phyloP scores from a whole-genome alignment of 768 basidiomycete genomes.

The Boletus subparvulus region DNA sequence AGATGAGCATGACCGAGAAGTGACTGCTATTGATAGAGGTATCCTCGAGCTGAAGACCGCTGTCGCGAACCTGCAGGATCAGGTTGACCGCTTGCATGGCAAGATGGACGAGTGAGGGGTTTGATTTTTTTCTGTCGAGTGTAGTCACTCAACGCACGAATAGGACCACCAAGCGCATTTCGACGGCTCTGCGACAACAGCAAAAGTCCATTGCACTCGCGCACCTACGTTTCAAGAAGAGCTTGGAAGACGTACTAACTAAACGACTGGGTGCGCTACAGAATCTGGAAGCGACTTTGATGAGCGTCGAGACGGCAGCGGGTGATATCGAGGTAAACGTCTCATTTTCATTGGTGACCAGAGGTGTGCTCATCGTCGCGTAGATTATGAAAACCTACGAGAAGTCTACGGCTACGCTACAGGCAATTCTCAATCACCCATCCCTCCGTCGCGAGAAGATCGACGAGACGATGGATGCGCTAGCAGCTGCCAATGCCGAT shows the following conservation, averaged over 20 bases:
- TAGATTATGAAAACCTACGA: slow-evolving; percentile 88
- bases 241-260: slow-evolving; percentile 69
- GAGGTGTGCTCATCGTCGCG: not conserved
- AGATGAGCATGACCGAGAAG: slow-evolving; percentile 38
- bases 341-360: not conserved
- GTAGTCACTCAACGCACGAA: not conserved
- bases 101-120: slow-evolving; percentile 69
- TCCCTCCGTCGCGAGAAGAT: slow-evolving; percentile 75
- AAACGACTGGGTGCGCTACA: slow-evolving; percentile 75
- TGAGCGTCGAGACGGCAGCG: slow-evolving; percentile 85
- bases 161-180: slow-evolving; percentile 69
- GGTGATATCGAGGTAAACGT: slow-evolving; percentile 76
- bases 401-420: slow-evolving; percentile 76
- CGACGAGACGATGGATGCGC: slow-evolving; percentile 83
- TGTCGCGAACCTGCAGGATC: slow-evolving; percentile 61
- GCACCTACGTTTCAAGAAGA: slow-evolving; percentile 79
- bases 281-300: slow-evolving; percentile 72
- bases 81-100: slow-evolving; percentile 64
- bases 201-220: slow-evolving; percentile 74
- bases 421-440: slow-evolving; percentile 74
- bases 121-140: not conserved
- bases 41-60: slow-evolving; percentile 79
- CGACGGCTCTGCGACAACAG: slow-evolving; percentile 61
- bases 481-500: slow-evolving; percentile 80
- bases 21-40: slow-evolving; percentile 80